Conservation (phyloP, 371 early-diverging fungal genomes). For the Thermomucor indicae-seudaticae region DNA sequence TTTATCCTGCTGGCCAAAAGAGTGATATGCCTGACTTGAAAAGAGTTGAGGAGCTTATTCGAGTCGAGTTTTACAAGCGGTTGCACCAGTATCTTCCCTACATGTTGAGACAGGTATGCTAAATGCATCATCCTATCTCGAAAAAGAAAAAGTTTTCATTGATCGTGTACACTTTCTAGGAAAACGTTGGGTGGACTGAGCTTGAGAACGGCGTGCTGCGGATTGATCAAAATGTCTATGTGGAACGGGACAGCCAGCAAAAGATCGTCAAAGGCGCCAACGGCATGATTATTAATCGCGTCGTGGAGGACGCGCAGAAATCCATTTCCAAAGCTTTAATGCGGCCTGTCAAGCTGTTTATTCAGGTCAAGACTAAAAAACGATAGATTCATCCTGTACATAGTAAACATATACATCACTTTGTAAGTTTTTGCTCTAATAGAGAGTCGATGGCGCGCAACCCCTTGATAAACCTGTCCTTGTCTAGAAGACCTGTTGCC, state of each 20-base stretch:
- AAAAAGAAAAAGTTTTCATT: neutral
- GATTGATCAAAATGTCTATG: constrained; percentile 55
- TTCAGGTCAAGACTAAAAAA: constrained; percentile 50
- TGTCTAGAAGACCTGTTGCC: constrained; percentile 34
- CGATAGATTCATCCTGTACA: constrained; percentile 5
- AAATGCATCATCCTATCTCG: neutral
- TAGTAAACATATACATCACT: too few species aligned
- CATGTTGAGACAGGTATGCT: constrained; percentile 45
- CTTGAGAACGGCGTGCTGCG: constrained; percentile 38
- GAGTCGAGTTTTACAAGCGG: constrained; percentile 63
- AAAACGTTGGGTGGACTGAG: constrained; percentile 69
- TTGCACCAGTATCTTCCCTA: constrained; percentile 67
- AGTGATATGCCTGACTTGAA: constrained; percentile 62
- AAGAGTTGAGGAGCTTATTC: constrained; percentile 70
- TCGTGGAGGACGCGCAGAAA: constrained; percentile 40
- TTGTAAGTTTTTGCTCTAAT: constrained; percentile 14
- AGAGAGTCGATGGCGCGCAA: constrained; percentile 39
- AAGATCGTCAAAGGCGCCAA: constrained; percentile 54
- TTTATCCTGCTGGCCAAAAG: constrained; percentile 55
- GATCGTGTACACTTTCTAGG: constrained; percentile 18
- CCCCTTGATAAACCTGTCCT: constrained; percentile 36
- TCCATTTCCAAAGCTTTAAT: constrained; percentile 41
- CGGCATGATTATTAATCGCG: constrained; percentile 43
- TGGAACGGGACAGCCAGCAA: constrained; percentile 46
- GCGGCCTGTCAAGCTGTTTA: constrained; percentile 43